A percentile compares a stretch with the other conserved stretches of the same genome.
These are phyloP conservation scores for Yarrowia porcina DNA, from an alignment of 805 yeast genomes.

Conservation along the genomic window DNA sequence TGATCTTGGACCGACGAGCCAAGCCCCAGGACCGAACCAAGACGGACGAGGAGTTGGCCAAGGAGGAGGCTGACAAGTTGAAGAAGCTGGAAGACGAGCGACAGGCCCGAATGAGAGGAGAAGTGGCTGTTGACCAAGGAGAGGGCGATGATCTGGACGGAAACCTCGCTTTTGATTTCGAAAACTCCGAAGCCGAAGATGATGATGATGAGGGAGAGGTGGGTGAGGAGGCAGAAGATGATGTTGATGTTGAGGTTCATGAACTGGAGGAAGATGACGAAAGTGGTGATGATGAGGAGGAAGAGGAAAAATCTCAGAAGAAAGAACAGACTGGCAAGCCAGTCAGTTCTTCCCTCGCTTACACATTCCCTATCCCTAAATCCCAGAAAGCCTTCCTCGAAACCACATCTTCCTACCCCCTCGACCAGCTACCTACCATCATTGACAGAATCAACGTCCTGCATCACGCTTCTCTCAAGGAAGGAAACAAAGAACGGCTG, in stretches of 20 bases:
- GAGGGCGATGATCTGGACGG: conserved; percentile 38
- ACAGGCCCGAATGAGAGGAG: conserved; percentile 41
- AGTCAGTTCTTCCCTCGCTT: too few species aligned
- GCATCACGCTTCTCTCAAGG: conserved; percentile 73
- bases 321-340: too few species aligned
- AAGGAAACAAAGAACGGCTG: conserved; percentile 75
- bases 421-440: conserved; percentile 34
- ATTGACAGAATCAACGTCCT: conserved; percentile 55
- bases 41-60: conserved; percentile 43
- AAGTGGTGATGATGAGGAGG: conserved; percentile 33
- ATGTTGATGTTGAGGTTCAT: conserved; percentile 11
- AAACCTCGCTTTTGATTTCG: conserved; percentile 25
- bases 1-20: conserved; percentile 44
- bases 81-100: conserved; percentile 39
- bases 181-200: conserved; percentile 23
- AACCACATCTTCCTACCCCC: conserved; percentile 29
- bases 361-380: conserved; percentile 47
- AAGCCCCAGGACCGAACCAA: conserved; percentile 44
- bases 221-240: conserved; percentile 34
- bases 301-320: neutral
- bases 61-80: conserved; percentile 37
- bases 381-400: conserved; percentile 62
- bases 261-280: conserved; percentile 46
- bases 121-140: conserved; percentile 29
- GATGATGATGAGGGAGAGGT: conserved; percentile 32